A percentile compares a stretch with the other conserved stretches of the same genome.
Conservation (phyloP, 2,329 filamentous ascomycete species). For the Aspergillus hortae region DNA sequence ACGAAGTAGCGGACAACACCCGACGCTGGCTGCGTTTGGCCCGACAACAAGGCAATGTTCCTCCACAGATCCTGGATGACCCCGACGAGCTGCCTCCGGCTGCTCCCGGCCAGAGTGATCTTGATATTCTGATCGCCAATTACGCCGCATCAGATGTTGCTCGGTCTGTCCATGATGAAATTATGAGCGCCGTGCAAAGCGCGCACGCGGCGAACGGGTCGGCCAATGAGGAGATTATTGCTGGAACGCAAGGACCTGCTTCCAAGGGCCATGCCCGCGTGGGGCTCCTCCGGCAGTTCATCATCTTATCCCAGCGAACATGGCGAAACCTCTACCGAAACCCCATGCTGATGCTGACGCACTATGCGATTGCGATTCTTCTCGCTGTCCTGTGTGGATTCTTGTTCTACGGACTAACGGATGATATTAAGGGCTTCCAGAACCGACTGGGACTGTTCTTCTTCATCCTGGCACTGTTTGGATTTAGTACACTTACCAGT, state of each 20-base stretch:
- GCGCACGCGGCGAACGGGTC: constrained; percentile 68
- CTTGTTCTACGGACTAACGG: constrained; percentile 92
- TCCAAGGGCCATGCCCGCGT: constrained; percentile 80
- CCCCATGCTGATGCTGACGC: constrained; percentile 95
- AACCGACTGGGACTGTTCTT: constrained; percentile 97
- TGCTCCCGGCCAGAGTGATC: constrained; percentile 66
- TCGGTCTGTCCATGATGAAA: constrained; percentile 70
- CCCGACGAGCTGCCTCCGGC: constrained; percentile 57
- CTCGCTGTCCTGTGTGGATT: constrained; percentile 92
- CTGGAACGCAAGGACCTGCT: constrained; percentile 32
- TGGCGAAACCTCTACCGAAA: constrained; percentile 98
- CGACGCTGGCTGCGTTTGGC: constrained; percentile 61
- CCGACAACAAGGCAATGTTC: constrained; percentile 51
- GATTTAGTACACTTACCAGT: constrained; percentile 92
- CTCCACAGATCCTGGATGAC: constrained; percentile 66
- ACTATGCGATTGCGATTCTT: constrained; percentile 95
- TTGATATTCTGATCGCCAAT: constrained; percentile 74
- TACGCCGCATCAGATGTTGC: constrained; percentile 79
- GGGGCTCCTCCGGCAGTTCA: constrained; percentile 75
- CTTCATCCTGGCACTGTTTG: constrained; percentile 91
- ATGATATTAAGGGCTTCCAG: constrained; percentile 96
- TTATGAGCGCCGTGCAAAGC: constrained; percentile 62
- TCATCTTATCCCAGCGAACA: constrained; percentile 83
- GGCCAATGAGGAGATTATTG: constrained; percentile 53
- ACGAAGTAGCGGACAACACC: constrained; percentile 48